Evolutionary conservation across 257 asterid species (phyloP), one percentile per base, ranked within the genome.

Genomic region (Solanum neorickii): DNA sequence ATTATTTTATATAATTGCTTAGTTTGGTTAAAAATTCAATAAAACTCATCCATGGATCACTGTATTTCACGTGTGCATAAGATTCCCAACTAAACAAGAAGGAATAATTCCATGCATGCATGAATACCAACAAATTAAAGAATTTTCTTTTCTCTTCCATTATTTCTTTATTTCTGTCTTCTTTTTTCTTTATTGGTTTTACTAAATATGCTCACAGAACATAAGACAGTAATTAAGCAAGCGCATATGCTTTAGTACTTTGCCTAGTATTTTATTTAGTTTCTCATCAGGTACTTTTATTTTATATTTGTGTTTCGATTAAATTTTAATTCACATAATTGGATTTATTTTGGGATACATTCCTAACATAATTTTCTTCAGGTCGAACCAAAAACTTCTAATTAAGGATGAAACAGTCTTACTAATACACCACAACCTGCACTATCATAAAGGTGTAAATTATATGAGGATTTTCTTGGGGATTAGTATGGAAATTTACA

Each of bases 81-180:
- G 83, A 75, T 75, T 75, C 83, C 31, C 83, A 75, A 75, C 21
- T 47, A 75, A 75, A 75, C 59, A 23, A 39, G 31, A 82, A 59
- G 86, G 86, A 46, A 82, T 49, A 56, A 56, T 56, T 56, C 21
- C 65, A 56, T 23, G 14, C 44, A 42, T 20, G 11, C 39, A 82
- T 47, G 65, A 27, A 82, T 27, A 37, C 69, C 86, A 47, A 23
- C 69, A 82, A 52, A 52, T 42, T 52, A 52, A 5, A 82, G 20
- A 82, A 82, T 82, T 59, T 29, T 27, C 46, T 46, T 7, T 49
- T 47, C 21, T 49, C 29, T 82, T 14, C 86, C 29, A 27, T 27
- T 27, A 68, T 82, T 56, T 27, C 12, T 82, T 33, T 27, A 12
- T 25, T 11, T 2, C 10, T 46, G 41, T 47, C 46, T 82, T 27